Percentiles rank a stretch among this genome's conserved stretches.
Conservation (phyloP, 495 filamentous ascomycete species). For the Pyrenula aspistea region DNA sequence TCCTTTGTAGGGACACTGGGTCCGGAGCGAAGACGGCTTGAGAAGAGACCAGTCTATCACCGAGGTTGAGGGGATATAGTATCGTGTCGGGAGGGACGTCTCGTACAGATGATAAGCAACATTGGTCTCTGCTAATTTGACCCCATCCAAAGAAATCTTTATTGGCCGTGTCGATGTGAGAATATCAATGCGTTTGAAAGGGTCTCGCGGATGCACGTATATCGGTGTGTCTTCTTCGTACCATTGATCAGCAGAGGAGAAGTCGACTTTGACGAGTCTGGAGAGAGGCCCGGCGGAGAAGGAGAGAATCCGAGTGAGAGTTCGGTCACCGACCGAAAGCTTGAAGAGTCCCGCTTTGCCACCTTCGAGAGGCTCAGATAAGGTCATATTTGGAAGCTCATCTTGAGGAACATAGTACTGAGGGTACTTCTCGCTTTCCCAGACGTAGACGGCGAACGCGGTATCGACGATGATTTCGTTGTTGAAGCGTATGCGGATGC, state of each 20-base stretch:
- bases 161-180: neutral
- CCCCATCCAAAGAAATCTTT: neutral
- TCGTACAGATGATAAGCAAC: neutral
- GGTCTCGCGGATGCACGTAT: neutral
- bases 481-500: slow-evolving; percentile 23
- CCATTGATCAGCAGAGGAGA: neutral
- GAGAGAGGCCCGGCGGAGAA: neutral
- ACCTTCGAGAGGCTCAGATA: neutral
- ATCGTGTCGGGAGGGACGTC: neutral
- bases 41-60: neutral
- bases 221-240: neutral
- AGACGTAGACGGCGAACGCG: slow-evolving; percentile 22
- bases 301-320: neutral
- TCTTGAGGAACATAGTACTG: neutral
- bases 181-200: neutral
- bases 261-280: neutral
- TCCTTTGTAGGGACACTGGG: neutral
- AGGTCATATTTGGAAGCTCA: neutral
- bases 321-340: neutral
- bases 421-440: slow-evolving; percentile 14
- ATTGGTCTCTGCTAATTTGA: neutral
- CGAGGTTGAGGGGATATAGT: neutral
- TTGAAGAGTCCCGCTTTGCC: neutral
- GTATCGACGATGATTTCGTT: slow-evolving; percentile 24
- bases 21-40: neutral